Evolutionary conservation across 208 protist genomes (phyloP).

Genomic region (Kentomonas sorsogonicus): DNA sequence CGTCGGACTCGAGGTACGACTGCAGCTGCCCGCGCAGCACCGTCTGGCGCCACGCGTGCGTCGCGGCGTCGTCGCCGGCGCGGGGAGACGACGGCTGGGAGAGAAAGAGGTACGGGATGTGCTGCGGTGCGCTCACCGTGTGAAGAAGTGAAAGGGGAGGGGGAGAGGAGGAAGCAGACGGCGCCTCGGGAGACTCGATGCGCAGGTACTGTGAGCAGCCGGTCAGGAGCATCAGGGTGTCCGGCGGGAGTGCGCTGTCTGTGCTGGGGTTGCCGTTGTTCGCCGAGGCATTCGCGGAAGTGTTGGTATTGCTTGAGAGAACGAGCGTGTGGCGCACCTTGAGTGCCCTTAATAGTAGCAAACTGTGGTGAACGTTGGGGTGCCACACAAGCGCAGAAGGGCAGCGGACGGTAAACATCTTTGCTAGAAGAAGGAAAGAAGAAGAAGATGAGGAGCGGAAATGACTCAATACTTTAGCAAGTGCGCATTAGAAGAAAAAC

Average conservation of each 20-base stretch:
- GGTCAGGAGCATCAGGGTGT: no score
- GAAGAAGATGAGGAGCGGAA: not conserved
- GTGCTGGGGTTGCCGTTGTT: no score
- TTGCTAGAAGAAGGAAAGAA: constrained; percentile 1
- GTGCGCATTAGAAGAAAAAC: not conserved
- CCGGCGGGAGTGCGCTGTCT: no score
- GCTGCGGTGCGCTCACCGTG: constrained; percentile 40
- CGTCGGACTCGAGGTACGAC: constrained; percentile 46
- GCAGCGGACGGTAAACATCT: constrained; percentile 62
- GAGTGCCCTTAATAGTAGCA: constrained; percentile 62
- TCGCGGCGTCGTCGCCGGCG: not conserved
- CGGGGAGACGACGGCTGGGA: not conserved
- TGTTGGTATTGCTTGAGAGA: no score
- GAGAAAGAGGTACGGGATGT: constrained; percentile 43
- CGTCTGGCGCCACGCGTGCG: not conserved
- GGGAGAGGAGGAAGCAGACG: no score
- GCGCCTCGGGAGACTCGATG: no score
- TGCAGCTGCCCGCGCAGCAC: constrained; percentile 13
- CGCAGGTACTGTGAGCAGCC: no score
- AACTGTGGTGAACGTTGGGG: constrained; percentile 66
- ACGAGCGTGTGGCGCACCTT: constrained; percentile 60
- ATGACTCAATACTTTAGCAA: not conserved
- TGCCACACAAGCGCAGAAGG: constrained; percentile 53
- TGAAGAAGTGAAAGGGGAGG: no score
- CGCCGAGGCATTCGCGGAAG: no score